Evolutionary conservation across 768 basidiomycete genomes (phyloP).

Genomic region (Tulasnella sp.): DNA sequence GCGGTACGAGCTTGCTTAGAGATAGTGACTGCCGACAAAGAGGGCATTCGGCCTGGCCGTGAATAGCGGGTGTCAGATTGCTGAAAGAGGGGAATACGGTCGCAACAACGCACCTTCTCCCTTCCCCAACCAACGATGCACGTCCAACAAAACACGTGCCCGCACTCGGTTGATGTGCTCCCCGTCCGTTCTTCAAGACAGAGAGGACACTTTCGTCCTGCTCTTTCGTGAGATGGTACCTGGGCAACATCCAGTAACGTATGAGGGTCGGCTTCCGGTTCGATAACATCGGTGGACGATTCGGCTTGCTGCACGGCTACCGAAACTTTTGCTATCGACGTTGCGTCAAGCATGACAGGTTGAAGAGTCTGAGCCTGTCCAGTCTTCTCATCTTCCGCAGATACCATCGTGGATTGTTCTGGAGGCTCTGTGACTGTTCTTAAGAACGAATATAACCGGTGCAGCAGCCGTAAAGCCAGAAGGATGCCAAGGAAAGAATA

Average conservation of each 20-base stretch:
- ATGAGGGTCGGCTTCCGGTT: slow-evolving; percentile 52
- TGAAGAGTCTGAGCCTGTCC: neutral
- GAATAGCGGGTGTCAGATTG: neutral
- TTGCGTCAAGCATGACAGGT: neutral
- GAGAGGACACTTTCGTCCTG: slow-evolving; percentile 60
- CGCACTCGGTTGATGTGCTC: slow-evolving; percentile 77
- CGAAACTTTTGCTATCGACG: slow-evolving; percentile 1
- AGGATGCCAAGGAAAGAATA: slow-evolving; percentile 78
- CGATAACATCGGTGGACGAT: neutral
- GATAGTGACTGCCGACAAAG: slow-evolving; percentile 69
- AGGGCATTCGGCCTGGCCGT: slow-evolving; percentile 64
- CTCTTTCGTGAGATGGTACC: slow-evolving; percentile 39
- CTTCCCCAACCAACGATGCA: slow-evolving; percentile 83
- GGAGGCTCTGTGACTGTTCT: slow-evolving; percentile 18
- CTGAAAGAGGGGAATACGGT: neutral
- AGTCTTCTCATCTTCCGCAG: neutral
- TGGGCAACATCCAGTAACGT: slow-evolving; percentile 50
- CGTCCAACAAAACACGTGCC: slow-evolving; percentile 82
- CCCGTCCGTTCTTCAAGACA: slow-evolving; percentile 78
- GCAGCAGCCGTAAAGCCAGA: slow-evolving; percentile 48
- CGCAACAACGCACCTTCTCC: slow-evolving; percentile 50
- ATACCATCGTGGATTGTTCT: neutral
- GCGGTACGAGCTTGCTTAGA: slow-evolving; percentile 57
- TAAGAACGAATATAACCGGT: slow-evolving; percentile 38
- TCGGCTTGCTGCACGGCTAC: neutral